phyloP scores from a whole-genome alignment of 1,284 basidiomycete species.

The Trichosporon faecale region DNA sequence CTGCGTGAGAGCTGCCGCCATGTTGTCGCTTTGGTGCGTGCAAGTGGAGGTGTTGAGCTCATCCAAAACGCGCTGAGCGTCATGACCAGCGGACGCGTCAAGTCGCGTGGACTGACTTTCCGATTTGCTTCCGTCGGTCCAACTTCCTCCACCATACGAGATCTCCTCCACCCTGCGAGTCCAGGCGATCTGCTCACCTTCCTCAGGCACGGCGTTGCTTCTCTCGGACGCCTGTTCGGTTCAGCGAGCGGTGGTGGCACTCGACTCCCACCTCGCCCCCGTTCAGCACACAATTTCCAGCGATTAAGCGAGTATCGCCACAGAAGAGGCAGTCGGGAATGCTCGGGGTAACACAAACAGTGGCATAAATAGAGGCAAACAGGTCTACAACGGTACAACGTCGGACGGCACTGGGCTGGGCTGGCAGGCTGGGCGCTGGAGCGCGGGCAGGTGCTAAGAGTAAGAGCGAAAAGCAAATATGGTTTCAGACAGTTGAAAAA shows the following conservation, averaged over 20 bases:
- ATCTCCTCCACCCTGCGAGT: not conserved
- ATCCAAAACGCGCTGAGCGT: constrained; percentile 15
- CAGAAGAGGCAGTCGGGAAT: not conserved
- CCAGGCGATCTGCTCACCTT: not conserved
- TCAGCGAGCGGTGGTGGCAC: not conserved
- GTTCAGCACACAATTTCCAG: not conserved
- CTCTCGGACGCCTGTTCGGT: not conserved
- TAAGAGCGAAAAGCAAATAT: not conserved
- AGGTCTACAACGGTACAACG: constrained; percentile 10
- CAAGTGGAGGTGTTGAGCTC: not conserved
- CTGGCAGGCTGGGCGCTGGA: not conserved
- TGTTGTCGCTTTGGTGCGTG: not conserved
- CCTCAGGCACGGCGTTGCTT: not conserved
- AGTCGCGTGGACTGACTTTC: not conserved
- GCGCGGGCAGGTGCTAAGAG: not conserved
- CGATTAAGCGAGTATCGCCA: not conserved
- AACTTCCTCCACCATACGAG: not conserved
- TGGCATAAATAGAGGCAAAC: not conserved
- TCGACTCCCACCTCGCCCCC: not conserved
- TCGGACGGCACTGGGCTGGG: not conserved
- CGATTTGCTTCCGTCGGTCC: not conserved
- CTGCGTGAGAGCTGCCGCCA: constrained; percentile 13
- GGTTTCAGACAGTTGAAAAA: not conserved
- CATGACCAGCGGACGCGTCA: constrained; percentile 19
- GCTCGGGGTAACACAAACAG: not conserved